phyloP scores from a whole-genome alignment of 805 yeast species.

The Candida pseudoglaebosa region DNA sequence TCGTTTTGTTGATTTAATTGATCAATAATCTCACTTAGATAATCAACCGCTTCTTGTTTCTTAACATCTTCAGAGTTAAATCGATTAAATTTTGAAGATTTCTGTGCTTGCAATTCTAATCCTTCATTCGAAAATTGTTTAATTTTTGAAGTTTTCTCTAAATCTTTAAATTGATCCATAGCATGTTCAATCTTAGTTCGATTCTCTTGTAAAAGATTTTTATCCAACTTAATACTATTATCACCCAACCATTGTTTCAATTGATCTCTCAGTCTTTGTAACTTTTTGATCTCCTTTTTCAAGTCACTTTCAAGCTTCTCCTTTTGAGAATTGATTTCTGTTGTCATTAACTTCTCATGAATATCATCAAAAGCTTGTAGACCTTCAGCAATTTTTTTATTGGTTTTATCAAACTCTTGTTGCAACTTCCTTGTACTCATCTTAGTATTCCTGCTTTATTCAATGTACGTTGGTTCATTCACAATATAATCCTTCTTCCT shows the following conservation, averaged over 20 bases:
- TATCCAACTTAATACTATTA: slow-evolving; percentile 79
- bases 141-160: slow-evolving; percentile 88
- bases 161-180: slow-evolving; percentile 94
- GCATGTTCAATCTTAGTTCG: slow-evolving; percentile 74
- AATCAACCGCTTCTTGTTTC: slow-evolving; percentile 67
- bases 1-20: slow-evolving; percentile 82
- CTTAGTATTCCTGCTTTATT: background rate
- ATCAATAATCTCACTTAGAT: slow-evolving; percentile 67
- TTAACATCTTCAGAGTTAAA: slow-evolving; percentile 79
- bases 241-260: slow-evolving; percentile 93
- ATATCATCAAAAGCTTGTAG: slow-evolving; percentile 78
- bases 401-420: slow-evolving; percentile 88
- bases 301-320: slow-evolving; percentile 90
- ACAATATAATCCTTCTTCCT: too few relatives aligned
- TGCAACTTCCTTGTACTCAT: slow-evolving; percentile 46
- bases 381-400: slow-evolving; percentile 88
- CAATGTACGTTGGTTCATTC: too few relatives aligned
- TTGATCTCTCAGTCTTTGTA: slow-evolving; percentile 91
- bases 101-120: slow-evolving; percentile 55
- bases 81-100: slow-evolving; percentile 13
- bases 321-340: slow-evolving; percentile 83
- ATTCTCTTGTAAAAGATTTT: slow-evolving; percentile 49
- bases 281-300: slow-evolving; percentile 90
- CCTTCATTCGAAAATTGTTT: slow-evolving; percentile 95
- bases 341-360: slow-evolving; percentile 76